Evolutionary conservation across 2,329 filamentous ascomycete species (phyloP).

Genomic region (Fusarium sp.): DNA sequence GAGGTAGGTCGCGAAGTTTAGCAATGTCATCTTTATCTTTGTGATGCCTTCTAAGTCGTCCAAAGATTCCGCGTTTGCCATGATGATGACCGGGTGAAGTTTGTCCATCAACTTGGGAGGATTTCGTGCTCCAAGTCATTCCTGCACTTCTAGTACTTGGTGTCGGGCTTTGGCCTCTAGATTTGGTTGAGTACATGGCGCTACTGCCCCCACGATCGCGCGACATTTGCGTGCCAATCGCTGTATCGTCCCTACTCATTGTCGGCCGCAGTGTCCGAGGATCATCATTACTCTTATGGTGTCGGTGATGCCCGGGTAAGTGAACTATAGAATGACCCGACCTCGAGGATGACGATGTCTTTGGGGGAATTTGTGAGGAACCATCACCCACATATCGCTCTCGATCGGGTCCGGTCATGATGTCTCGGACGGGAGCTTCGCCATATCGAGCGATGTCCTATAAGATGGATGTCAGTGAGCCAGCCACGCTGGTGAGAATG

Average conservation of each 20-base stretch:
- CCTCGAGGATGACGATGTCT: constrained; percentile 71
- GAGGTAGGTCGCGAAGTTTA: constrained; percentile 59
- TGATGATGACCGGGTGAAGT: constrained; percentile 67
- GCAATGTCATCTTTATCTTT: constrained; percentile 61
- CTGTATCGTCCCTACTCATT: constrained; percentile 79
- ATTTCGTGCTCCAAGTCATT: constrained; percentile 56
- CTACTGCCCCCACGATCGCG: constrained; percentile 62
- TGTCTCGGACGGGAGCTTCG: constrained; percentile 78
- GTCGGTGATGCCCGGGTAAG: constrained; percentile 71
- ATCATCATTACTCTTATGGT: constrained; percentile 77
- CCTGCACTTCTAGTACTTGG: constrained; percentile 74
- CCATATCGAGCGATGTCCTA: constrained; percentile 81
- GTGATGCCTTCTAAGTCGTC: constrained; percentile 60
- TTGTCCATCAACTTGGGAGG: constrained; percentile 62
- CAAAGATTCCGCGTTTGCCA: constrained; percentile 61
- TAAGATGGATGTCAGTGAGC: constrained; percentile 36
- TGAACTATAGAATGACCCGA: constrained; percentile 71
- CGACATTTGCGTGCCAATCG: constrained; percentile 55
- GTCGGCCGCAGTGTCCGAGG: constrained; percentile 74
- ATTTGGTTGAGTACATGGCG: constrained; percentile 57
- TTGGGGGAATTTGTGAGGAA: constrained; percentile 60
- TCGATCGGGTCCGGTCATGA: constrained; percentile 74
- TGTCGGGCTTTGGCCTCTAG: constrained; percentile 82
- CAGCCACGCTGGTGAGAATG: constrained; percentile 13
- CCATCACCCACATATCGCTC: constrained; percentile 69